phyloP scores from a whole-genome alignment of 306 rosid species.

The Prunus padus region DNA sequence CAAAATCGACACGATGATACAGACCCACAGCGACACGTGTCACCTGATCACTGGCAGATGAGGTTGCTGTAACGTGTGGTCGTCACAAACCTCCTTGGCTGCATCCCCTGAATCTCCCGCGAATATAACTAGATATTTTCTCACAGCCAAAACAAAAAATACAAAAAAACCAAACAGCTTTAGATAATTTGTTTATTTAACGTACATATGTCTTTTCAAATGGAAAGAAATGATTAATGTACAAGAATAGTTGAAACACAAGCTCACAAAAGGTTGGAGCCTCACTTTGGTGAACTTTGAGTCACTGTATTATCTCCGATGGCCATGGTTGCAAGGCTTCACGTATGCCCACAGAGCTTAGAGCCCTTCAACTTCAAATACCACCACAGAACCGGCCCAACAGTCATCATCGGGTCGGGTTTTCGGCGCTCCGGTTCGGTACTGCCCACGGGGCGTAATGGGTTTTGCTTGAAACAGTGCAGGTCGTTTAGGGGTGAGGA shows the following conservation, averaged over 20 bases:
- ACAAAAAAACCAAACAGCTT: not conserved
- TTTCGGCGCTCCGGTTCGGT: constrained; percentile 27
- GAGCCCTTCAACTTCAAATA: constrained; percentile 31
- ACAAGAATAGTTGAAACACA: not conserved
- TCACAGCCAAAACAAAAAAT: too few species aligned
- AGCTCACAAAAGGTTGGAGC: not conserved
- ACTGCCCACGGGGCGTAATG: constrained; percentile 33
- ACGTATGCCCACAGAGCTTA: constrained; percentile 49
- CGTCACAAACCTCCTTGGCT: constrained; percentile 50
- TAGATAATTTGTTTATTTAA: not conserved
- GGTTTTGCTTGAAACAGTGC: constrained; percentile 50
- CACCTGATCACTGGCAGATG: constrained; percentile 33
- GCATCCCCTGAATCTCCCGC: constrained; percentile 23
- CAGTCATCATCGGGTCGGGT: constrained; percentile 34
- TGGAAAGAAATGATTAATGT: not conserved
- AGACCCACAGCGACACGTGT: constrained; percentile 61
- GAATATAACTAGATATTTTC: constrained; percentile 34
- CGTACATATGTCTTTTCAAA: not conserved
- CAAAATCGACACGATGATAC: constrained; percentile 28
- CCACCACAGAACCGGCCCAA: constrained; percentile 28
- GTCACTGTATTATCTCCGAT: constrained; percentile 20
- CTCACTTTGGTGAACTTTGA: not conserved
- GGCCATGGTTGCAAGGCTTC: constrained; percentile 57
- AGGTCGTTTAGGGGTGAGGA: constrained; percentile 61
- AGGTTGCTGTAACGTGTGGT: constrained; percentile 89